Conservation (phyloP, 139 green algal genomes). For the Nannochloris sp. region DNA sequence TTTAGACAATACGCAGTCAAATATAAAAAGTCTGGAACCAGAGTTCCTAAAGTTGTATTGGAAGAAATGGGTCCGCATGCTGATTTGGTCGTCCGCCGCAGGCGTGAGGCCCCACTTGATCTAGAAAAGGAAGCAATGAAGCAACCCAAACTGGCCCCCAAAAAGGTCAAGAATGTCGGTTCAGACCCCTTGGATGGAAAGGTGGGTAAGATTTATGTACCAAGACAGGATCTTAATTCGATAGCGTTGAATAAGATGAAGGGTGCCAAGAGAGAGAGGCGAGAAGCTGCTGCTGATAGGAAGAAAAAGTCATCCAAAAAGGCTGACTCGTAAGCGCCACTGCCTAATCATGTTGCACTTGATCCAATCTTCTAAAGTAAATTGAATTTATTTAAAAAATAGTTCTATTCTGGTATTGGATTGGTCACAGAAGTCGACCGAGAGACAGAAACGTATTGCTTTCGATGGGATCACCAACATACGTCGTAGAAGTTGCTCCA, state of each 20-base stretch:
- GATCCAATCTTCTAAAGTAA: too few species aligned
- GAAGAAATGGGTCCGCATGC: conserved; percentile 73
- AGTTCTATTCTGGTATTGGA: too few species aligned
- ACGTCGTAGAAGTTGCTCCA: conserved; percentile 16
- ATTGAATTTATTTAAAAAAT: too few species aligned
- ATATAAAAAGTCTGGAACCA: conserved; percentile 61
- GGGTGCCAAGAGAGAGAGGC: conserved; percentile 62
- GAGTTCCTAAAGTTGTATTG: conserved; percentile 68
- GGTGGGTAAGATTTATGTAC: conserved; percentile 90
- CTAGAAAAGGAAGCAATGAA: conserved; percentile 73
- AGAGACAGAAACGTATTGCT: too few species aligned
- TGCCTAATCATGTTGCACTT: too few species aligned
- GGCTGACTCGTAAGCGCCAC: not conserved
- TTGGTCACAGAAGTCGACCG: too few species aligned
- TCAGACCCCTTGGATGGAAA: conserved; percentile 67
- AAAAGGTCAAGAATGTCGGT: conserved; percentile 87
- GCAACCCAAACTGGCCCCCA: conserved; percentile 54
- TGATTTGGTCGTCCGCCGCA: conserved; percentile 63
- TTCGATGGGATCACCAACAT: not conserved
- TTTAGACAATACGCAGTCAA: conserved; percentile 67
- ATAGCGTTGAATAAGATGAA: conserved; percentile 80
- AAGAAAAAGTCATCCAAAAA: not conserved
- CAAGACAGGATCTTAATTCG: conserved; percentile 66
- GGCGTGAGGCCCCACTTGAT: conserved; percentile 45
- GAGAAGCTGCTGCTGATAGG: conserved; percentile 13